Evolutionary conservation across 208 protist genomes (phyloP), one percentile per base, ranked within the genome.

Genomic region (Polymyxa betae): DNA sequence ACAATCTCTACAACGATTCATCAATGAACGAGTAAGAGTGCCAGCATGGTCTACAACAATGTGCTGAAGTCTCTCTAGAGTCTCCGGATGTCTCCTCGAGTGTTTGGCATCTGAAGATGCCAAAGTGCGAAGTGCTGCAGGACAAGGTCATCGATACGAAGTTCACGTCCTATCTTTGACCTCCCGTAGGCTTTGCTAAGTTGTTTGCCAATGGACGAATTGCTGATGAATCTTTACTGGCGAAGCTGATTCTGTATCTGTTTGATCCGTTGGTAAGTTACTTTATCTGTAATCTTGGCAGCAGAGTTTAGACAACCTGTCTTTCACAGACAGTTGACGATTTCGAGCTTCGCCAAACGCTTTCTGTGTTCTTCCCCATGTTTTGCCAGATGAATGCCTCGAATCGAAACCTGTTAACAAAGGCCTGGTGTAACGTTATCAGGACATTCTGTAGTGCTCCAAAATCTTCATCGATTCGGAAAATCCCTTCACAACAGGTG

Each of bases 331-430:
- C 72, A 5, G 72, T 38, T 5, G 72, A 82, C 72, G 72, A 82
- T 43, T 20, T 82, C 72, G 72, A 82, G 35, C 40, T 82, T 35
- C 72, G 72, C 10, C 72, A 82, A 43, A 82, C 72, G 5, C 72
- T 82, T 38, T 82, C 72, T 5, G n/a, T 82, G 72, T 82, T 82
- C n/a, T 82, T 82, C n/a, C 72, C 72, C 12, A 12, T 82, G 5
- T 82, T 38, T 43, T 82, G 16, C n/a, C 35, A 82, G n/a, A 5
- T 38, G 5, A 40, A n/a, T 43, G 16, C 5, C 16, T 38, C 16
- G 10, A 35, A 82, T 43, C 5, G 72, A 35, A 5, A 43, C 5
- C 10, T 43, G 5, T n/a, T 82, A 20, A n/a, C 5, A 45, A n/a
- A 82, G 5, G 5, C 72, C n/a, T 38, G 5, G 5, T 20, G 5